Percentiles rank a stretch among this genome's conserved stretches.
These are phyloP conservation scores for Dothideomycetes sp. DNA, from an alignment of 2,329 filamentous ascomycete genomes.

Conservation along the genomic window DNA sequence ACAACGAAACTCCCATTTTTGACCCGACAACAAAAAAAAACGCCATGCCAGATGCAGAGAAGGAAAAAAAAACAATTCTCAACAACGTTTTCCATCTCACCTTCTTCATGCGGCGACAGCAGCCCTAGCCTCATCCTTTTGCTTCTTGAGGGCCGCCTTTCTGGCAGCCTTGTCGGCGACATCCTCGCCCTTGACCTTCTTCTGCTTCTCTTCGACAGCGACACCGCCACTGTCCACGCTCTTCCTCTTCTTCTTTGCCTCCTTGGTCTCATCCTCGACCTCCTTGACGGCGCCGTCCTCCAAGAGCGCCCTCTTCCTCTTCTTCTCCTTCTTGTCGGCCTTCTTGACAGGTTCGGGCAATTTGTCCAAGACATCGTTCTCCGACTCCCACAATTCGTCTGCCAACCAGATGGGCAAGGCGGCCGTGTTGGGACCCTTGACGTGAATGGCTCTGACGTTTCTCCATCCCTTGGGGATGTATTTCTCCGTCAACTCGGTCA, in stretches of 20 bases:
- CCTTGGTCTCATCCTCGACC: constrained; percentile 19
- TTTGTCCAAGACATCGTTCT: constrained; percentile 54
- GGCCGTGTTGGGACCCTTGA: constrained; percentile 83
- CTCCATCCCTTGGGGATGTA: constrained; percentile 80
- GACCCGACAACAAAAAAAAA: neutral
- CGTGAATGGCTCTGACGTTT: constrained; percentile 72
- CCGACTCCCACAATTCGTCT: constrained; percentile 80
- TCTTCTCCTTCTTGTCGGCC: constrained; percentile 21
- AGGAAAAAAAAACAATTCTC: constrained; percentile 3
- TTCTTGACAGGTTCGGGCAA: constrained; percentile 25
- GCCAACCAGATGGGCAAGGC: constrained; percentile 92
- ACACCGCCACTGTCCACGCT: constrained; percentile 18
- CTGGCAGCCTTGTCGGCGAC: constrained; percentile 18
- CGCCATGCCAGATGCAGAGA: constrained; percentile 12
- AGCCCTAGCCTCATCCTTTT: constrained; percentile 19
- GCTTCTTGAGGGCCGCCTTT: constrained; percentile 18
- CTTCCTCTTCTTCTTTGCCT: constrained; percentile 27
- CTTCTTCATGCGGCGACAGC: constrained; percentile 13
- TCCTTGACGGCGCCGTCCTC: constrained; percentile 15
- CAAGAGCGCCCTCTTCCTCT: constrained; percentile 24
- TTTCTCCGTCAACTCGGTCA: constrained; percentile 61
- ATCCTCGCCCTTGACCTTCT: constrained; percentile 23
- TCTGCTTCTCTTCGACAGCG: constrained; percentile 18
- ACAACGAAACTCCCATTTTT: neutral
- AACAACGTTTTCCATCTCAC: constrained; percentile 1